These are phyloP conservation scores for Reticulascus tulasneorum DNA, from an alignment of 2,329 filamentous ascomycete species.

Conservation along the genomic window DNA sequence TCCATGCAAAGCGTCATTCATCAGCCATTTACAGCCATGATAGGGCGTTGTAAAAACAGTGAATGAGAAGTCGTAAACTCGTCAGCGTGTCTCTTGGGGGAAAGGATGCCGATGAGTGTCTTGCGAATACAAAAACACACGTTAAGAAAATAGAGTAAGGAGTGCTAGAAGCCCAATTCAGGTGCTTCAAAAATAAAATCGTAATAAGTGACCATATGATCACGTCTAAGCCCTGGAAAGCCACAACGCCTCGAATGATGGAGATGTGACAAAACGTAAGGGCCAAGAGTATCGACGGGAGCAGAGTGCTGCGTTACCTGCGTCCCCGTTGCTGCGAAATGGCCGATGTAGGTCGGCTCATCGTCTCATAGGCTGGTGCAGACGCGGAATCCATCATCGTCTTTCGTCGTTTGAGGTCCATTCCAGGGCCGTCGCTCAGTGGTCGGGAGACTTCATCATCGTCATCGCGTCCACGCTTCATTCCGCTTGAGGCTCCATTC, in stretches of 20 bases:
- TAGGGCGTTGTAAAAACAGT: conserved; percentile 25
- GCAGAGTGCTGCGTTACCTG: conserved; percentile 24
- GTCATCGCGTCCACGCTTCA: conserved; percentile 52
- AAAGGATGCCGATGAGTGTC: conserved; percentile 23
- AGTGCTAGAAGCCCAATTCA: conserved; percentile 6
- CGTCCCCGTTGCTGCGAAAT: conserved; percentile 35
- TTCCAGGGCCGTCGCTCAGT: conserved; percentile 50
- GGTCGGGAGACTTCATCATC: conserved; percentile 58
- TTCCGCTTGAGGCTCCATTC: conserved; percentile 53
- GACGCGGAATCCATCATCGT: conserved; percentile 61
- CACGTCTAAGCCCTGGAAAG: conserved; percentile 7
- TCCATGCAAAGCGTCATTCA: conserved; percentile 40
- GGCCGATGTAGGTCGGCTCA: conserved; percentile 43
- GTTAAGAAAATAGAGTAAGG: conserved; percentile 10
- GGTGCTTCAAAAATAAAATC: conserved; percentile 4
- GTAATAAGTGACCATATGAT: conserved; percentile 7
- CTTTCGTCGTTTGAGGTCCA: conserved; percentile 75
- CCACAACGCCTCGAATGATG: conserved; percentile 10
- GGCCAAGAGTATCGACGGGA: background rate
- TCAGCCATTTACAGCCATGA: conserved; percentile 39
- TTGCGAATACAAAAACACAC: conserved; percentile 24
- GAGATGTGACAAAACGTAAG: conserved; percentile 7
- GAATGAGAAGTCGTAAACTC: conserved; percentile 32
- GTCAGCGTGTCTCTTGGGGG: conserved; percentile 27
- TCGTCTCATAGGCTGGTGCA: conserved; percentile 44